phyloP scores from a whole-genome alignment of 2,329 filamentous ascomycete genomes.

The Rhexocercosporidium sp. region DNA sequence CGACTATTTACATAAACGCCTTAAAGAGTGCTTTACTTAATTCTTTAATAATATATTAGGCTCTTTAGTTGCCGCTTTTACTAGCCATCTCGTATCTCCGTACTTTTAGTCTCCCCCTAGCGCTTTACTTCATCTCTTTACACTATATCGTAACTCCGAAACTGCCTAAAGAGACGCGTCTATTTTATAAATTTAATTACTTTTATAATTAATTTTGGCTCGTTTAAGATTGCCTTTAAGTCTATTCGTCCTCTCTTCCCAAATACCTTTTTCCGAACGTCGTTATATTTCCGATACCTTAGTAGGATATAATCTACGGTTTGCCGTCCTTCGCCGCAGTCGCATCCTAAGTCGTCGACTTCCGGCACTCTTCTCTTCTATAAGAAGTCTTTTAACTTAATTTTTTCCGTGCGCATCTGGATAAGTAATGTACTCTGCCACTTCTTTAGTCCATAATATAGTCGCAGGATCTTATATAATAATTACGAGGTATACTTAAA shows the following conservation, averaged over 20 bases:
- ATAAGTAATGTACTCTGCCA: not conserved
- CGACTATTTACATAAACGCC: no score
- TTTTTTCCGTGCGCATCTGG: not conserved
- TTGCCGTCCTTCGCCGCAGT: not conserved
- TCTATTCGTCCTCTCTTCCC: conserved; percentile 19
- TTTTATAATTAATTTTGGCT: no score
- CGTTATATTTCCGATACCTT: conserved; percentile 16
- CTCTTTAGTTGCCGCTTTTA: not conserved
- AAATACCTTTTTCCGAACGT: conserved; percentile 20
- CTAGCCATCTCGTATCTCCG: not conserved
- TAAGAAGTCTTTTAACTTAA: not conserved
- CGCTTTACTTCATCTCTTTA: not conserved
- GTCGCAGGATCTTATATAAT: no score
- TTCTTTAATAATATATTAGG: not conserved
- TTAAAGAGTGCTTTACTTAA: not conserved
- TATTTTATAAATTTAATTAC: no score
- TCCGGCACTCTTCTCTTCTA: not conserved
- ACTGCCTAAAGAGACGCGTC: no score
- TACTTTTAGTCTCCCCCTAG: not conserved
- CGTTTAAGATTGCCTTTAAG: no score
- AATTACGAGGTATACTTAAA: conserved; percentile 20
- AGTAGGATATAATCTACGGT: not conserved
- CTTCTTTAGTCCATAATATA: not conserved
- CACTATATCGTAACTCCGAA: no score
- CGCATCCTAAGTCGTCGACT: not conserved